These are phyloP conservation scores for Pleurotus citrinopileatus DNA, from an alignment of 768 basidiomycete genomes.

Conservation along the genomic window DNA sequence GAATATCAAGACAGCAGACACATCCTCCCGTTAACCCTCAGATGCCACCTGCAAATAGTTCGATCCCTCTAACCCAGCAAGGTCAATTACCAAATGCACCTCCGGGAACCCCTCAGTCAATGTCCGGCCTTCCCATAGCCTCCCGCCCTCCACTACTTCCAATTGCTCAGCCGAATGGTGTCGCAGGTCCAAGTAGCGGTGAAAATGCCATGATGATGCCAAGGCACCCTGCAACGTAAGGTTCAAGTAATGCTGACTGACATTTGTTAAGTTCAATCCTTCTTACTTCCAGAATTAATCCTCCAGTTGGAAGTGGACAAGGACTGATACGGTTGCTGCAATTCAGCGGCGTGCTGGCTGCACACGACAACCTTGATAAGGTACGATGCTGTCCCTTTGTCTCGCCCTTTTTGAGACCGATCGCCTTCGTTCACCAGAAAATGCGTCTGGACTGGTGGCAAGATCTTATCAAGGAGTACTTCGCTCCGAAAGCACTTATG, in stretches of 20 bases:
- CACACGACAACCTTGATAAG: constrained; percentile 38
- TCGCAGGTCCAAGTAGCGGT: neutral
- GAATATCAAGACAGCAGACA: constrained; percentile 7
- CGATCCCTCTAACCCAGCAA: constrained; percentile 17
- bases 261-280: neutral
- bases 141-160: constrained; percentile 17
- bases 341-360: constrained; percentile 63
- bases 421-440: constrained; percentile 38
- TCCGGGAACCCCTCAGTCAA: constrained; percentile 16
- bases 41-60: constrained; percentile 14
- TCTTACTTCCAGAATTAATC: constrained; percentile 13
- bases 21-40: constrained; percentile 7
- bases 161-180: neutral
- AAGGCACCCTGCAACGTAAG: neutral
- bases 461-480: constrained; percentile 62
- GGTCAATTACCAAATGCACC: constrained; percentile 17
- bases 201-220: neutral
- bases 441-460: constrained; percentile 67
- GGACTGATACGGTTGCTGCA: constrained; percentile 63
- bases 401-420: neutral
- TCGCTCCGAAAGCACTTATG: constrained; percentile 67
- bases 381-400: constrained; percentile 21
- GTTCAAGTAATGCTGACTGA: neutral
- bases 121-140: constrained; percentile 2
- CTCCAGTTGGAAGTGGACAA: constrained; percentile 53